These are phyloP conservation scores for Entomortierella beljakovae DNA, from an alignment of 192 early-diverging fungal genomes.

Conservation along the genomic window DNA sequence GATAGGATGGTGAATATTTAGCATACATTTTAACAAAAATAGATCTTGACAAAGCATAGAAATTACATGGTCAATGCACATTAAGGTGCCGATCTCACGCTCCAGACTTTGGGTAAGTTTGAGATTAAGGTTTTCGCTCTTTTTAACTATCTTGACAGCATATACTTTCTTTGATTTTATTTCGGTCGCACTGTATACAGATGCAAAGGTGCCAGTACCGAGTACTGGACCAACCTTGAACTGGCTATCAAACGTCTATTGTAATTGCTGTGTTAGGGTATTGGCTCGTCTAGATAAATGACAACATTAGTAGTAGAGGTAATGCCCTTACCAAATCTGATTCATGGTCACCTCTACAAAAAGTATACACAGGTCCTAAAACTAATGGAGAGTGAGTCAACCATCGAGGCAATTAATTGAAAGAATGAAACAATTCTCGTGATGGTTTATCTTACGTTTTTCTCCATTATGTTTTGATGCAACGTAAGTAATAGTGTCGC, in stretches of 20 bases:
- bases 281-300: background rate
- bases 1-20: background rate
- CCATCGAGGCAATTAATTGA: background rate
- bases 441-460: background rate
- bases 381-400: background rate
- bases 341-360: background rate
- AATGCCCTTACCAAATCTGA: background rate
- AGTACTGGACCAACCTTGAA: constrained; percentile 36
- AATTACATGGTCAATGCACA: constrained; percentile 71
- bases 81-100: constrained; percentile 78
- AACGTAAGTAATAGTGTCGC: constrained; percentile 71
- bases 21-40: background rate
- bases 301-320: background rate
- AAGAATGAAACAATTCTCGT: background rate
- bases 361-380: background rate
- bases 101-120: constrained; percentile 68
- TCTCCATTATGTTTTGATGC: constrained; percentile 11
- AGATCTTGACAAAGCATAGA: background rate
- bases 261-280: background rate
- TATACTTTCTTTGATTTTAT: constrained; percentile 61
- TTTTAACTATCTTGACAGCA: constrained; percentile 81
- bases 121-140: constrained; percentile 73
- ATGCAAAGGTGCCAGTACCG: constrained; percentile 68
- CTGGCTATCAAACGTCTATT: constrained; percentile 51
- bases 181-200: constrained; percentile 66